phyloP scores from a whole-genome alignment of 495 filamentous ascomycete genomes.

The Penicillium parvum region DNA sequence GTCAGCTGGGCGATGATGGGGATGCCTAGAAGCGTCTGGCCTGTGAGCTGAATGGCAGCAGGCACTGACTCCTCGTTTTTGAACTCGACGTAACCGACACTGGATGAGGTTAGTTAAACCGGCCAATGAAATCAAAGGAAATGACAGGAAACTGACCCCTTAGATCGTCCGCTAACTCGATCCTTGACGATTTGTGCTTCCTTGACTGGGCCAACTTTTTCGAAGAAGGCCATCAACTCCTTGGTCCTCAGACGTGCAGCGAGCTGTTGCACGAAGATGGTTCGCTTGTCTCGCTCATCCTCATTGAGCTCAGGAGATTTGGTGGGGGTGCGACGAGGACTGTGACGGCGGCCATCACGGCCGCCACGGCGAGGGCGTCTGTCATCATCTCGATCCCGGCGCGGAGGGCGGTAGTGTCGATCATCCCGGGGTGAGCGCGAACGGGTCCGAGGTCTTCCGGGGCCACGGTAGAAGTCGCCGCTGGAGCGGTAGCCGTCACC shows the following conservation, averaged over 20 bases:
- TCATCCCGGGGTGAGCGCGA: slow-evolving; percentile 71
- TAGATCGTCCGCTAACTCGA: slow-evolving; percentile 90
- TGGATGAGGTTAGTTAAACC: slow-evolving; percentile 30
- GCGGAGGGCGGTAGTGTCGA: slow-evolving; percentile 69
- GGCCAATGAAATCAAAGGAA: background rate
- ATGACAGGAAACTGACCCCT: slow-evolving; percentile 65
- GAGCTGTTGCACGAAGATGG: slow-evolving; percentile 97
- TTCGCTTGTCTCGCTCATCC: slow-evolving; percentile 93
- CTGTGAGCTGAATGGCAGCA: slow-evolving; percentile 94
- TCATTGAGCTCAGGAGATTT: slow-evolving; percentile 70
- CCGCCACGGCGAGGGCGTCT: slow-evolving; percentile 41
- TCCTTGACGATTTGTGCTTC: slow-evolving; percentile 99
- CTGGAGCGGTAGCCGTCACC: slow-evolving; percentile 59
- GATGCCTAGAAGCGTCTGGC: slow-evolving; percentile 96
- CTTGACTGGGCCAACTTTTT: slow-evolving; percentile 91
- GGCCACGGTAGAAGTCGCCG: slow-evolving; percentile 72
- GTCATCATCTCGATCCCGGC: slow-evolving; percentile 23
- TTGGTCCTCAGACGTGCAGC: slow-evolving; percentile 87
- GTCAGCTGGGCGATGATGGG: slow-evolving; percentile 98
- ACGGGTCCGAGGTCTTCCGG: slow-evolving; percentile 63
- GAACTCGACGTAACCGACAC: slow-evolving; percentile 99
- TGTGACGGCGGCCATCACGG: slow-evolving; percentile 52
- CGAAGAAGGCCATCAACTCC: slow-evolving; percentile 92
- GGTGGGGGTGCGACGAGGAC: slow-evolving; percentile 44
- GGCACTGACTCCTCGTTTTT: slow-evolving; percentile 91